phyloP scores from a whole-genome alignment of 352 stramenopile species.

The Thraustochytrium striatum region DNA sequence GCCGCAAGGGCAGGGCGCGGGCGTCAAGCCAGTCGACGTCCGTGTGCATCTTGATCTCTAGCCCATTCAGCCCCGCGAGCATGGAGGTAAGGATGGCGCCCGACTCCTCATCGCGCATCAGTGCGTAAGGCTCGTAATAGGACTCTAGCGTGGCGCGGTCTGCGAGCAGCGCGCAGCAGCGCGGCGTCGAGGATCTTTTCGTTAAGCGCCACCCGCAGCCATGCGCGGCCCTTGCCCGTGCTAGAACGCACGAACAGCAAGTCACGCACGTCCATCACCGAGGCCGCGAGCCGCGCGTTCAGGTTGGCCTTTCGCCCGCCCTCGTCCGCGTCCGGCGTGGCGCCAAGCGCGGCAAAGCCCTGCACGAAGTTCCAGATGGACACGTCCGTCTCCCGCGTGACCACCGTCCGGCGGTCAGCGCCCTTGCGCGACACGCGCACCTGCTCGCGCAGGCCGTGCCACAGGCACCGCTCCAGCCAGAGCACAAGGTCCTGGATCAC shows the following conservation, averaged over 20 bases:
- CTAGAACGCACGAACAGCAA: conserved; percentile 2
- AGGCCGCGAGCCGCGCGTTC: background rate
- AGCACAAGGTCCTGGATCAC: conserved; percentile 3
- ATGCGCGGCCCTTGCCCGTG: conserved; percentile 9
- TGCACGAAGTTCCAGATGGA: conserved; percentile 4
- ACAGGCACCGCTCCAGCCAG: conserved; percentile 39
- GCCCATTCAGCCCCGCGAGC: conserved; percentile 28
- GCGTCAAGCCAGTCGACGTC: conserved; percentile 3
- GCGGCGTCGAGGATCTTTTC: conserved; percentile 26
- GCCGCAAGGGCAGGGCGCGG: background rate
- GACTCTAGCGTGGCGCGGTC: background rate
- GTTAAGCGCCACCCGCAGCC: conserved; percentile 34
- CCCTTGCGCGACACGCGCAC: background rate
- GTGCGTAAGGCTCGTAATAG: conserved; percentile 36
- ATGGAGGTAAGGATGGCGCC: conserved; percentile 23
- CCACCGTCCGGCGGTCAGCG: background rate
- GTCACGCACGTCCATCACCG: background rate
- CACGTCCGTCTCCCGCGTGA: background rate
- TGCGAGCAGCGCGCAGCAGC: background rate
- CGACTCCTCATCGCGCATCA: conserved; percentile 34
- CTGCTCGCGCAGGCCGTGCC: conserved; percentile 19
- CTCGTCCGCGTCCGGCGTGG: background rate
- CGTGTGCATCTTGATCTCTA: conserved; percentile 5
- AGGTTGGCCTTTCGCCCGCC: background rate
- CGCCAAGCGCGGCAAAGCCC: background rate